Evolutionary conservation across 805 yeast species (phyloP).

Genomic region (Myxozyma melibiosi): DNA sequence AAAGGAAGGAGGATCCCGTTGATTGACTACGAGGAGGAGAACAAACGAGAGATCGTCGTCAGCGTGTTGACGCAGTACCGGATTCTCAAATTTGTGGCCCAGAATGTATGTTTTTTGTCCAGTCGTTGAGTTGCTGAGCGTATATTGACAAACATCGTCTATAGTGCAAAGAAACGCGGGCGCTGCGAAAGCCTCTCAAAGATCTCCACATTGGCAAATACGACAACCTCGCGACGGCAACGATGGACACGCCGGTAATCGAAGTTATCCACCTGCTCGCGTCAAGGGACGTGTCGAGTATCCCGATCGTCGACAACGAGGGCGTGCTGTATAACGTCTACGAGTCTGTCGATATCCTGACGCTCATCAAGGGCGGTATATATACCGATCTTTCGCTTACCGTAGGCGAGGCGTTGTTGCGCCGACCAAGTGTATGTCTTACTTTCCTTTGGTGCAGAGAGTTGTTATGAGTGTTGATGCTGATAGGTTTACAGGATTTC

Average conservation of each 20-base stretch:
- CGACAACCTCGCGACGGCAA: conserved; percentile 67
- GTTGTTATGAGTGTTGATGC: not conserved
- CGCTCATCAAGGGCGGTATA: conserved; percentile 90
- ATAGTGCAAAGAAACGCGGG: conserved; percentile 83
- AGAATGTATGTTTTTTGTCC: conserved; percentile 50
- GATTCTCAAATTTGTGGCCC: conserved; percentile 89
- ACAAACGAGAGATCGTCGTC: conserved; percentile 91
- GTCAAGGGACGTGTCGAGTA: conserved; percentile 79
- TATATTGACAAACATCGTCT: too few species aligned
- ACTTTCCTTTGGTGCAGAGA: too few species aligned
- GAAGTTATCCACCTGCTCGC: conserved; percentile 86
- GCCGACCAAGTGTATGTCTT: conserved; percentile 65
- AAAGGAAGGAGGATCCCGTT: conserved; percentile 92
- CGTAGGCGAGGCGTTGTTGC: conserved; percentile 93
- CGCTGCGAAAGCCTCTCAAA: conserved; percentile 71
- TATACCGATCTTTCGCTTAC: conserved; percentile 86
- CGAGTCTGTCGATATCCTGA: conserved; percentile 93
- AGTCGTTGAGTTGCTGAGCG: too few species aligned
- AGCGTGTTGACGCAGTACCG: conserved; percentile 95
- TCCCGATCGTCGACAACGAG: conserved; percentile 85
- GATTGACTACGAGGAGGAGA: conserved; percentile 90
- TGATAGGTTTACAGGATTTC: conserved; percentile 55
- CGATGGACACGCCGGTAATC: conserved; percentile 88
- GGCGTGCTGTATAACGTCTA: conserved; percentile 79
- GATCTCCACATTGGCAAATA: conserved; percentile 68